A percentile compares a stretch with the other conserved stretches of the same genome.
phyloP scores from a whole-genome alignment of 208 protist genomes.

The Leishmania major region DNA sequence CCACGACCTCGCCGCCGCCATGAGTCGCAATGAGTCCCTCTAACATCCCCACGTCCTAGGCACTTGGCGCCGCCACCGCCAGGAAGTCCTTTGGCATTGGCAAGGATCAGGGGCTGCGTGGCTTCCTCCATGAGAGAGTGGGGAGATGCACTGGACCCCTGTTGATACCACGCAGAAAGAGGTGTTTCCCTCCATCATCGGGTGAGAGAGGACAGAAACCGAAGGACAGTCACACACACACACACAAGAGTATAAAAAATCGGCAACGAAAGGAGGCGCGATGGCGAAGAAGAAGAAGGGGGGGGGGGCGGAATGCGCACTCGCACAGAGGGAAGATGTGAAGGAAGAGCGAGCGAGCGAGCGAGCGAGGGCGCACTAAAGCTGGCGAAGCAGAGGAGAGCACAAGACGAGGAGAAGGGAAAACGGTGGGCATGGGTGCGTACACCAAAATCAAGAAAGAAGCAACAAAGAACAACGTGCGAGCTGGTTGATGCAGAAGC shows the following conservation, averaged over 20 bases:
- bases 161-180: no score
- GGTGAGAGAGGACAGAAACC: no score
- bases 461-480: background rate
- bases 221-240: background rate
- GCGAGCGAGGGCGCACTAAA: no score
- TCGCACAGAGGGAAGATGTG: no score
- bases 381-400: no score
- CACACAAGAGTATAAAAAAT: background rate
- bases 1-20: background rate
- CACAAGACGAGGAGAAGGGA: no score
- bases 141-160: no score
- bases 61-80: background rate
- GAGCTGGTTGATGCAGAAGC: background rate
- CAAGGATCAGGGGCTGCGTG: background rate
- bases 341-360: no score
- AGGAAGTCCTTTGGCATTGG: background rate
- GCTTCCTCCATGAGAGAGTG: background rate
- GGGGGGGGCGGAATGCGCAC: no score
- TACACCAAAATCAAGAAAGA: background rate
- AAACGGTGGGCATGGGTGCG: no score
- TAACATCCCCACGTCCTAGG: background rate
- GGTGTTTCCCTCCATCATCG: background rate
- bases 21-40: background rate
- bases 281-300: no score
- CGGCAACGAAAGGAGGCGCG: no score